Percentiles rank a stretch among this genome's conserved stretches.
These are phyloP conservation scores for Immersiporthe knoxdaviesiana DNA, from an alignment of 2,329 filamentous ascomycete species.

Conservation along the genomic window DNA sequence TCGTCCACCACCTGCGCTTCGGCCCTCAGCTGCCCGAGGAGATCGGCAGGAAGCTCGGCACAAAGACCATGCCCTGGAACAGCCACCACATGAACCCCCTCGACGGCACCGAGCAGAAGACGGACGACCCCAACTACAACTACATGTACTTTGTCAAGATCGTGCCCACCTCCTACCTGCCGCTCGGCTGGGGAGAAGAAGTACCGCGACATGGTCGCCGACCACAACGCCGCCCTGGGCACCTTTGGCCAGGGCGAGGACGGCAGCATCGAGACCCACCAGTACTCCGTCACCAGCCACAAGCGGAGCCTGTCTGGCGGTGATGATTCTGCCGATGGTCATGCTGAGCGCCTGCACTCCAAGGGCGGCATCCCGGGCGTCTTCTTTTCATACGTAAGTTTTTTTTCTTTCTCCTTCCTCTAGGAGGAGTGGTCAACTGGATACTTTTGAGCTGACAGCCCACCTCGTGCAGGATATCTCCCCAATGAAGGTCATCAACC, in stretches of 20 bases:
- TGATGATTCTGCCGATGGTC: conserved; percentile 81
- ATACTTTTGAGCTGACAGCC: conserved; percentile 32
- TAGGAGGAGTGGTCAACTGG: neutral
- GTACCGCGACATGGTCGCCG: conserved; percentile 42
- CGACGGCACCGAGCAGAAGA: conserved; percentile 76
- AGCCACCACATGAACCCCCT: conserved; percentile 93
- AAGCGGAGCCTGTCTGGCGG: conserved; percentile 86
- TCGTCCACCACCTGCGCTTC: conserved; percentile 87
- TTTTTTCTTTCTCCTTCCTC: neutral
- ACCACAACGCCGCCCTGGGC: conserved; percentile 67
- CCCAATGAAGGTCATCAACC: conserved; percentile 99
- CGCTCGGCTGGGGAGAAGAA: conserved; percentile 83
- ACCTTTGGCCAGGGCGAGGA: conserved; percentile 66
- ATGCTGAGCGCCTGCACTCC: conserved; percentile 89
- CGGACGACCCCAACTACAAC: conserved; percentile 83
- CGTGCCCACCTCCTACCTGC: conserved; percentile 91
- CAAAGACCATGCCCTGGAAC: conserved; percentile 67
- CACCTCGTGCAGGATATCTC: conserved; percentile 76
- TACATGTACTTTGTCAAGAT: conserved; percentile 99
- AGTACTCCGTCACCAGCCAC: conserved; percentile 97
- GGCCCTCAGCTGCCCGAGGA: conserved; percentile 85
- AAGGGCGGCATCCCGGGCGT: conserved; percentile 92
- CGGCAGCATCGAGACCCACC: conserved; percentile 93
- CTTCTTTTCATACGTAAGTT: conserved; percentile 94
- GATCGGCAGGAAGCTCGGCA: conserved; percentile 62